A percentile compares a stretch with the other conserved stretches of the same genome.
Evolutionary conservation across 2,329 filamentous ascomycete genomes (phyloP).

Genomic region (Colletotrichum costaricense): DNA sequence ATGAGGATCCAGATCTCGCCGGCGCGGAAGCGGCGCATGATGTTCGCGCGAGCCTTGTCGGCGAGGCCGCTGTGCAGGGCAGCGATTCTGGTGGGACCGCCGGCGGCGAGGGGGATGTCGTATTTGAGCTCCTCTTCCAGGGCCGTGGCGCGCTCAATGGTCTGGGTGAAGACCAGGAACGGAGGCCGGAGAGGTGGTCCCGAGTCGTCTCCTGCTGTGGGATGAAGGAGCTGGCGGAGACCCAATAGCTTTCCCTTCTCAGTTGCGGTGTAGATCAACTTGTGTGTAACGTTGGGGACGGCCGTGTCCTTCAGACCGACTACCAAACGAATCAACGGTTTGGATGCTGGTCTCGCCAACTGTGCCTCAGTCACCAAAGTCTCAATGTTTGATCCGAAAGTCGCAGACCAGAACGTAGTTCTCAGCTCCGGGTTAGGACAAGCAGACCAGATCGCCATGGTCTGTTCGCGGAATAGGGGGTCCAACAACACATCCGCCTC

Average conservation of each 20-base stretch:
- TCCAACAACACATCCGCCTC: constrained; percentile 97
- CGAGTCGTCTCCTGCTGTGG: constrained; percentile 67
- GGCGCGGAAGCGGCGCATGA: constrained; percentile 90
- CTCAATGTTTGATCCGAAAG: constrained; percentile 95
- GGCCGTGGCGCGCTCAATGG: constrained; percentile 88
- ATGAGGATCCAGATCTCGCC: constrained; percentile 97
- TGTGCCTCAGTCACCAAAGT: constrained; percentile 78
- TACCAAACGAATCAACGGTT: constrained; percentile 81
- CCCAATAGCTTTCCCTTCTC: constrained; percentile 95
- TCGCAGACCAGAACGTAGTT: constrained; percentile 92
- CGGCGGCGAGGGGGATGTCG: constrained; percentile 90
- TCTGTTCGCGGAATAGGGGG: constrained; percentile 89
- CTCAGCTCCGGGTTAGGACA: constrained; percentile 78
- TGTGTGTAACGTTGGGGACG: constrained; percentile 91
- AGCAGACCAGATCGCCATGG: constrained; percentile 83
- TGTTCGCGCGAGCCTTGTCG: constrained; percentile 77
- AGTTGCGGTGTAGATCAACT: constrained; percentile 89
- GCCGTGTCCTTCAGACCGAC: constrained; percentile 98
- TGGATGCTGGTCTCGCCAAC: constrained; percentile 53
- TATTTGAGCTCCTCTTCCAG: constrained; percentile 92
- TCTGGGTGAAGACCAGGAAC: constrained; percentile 96
- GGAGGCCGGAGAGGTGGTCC: constrained; percentile 80
- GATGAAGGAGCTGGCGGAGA: constrained; percentile 88
- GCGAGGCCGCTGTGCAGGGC: constrained; percentile 90
- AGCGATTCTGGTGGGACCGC: constrained; percentile 85